Percentiles rank a stretch among this genome's conserved stretches.
These are phyloP conservation scores for Coniferiporia sulphurascens DNA, from an alignment of 1,284 basidiomycete genomes.

Conservation along the genomic window DNA sequence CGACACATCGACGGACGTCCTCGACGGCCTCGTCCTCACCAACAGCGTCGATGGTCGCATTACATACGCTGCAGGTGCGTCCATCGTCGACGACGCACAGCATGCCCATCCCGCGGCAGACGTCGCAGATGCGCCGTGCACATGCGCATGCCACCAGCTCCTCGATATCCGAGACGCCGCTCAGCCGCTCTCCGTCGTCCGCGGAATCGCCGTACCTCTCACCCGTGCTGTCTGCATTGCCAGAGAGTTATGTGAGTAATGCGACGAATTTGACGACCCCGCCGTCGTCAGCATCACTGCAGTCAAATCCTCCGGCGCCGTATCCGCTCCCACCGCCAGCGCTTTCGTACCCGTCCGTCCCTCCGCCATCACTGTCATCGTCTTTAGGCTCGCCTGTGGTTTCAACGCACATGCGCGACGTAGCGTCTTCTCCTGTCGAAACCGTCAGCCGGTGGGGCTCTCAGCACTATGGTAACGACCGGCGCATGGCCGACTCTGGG, in stretches of 20 bases:
- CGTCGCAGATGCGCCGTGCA: slow-evolving; percentile 56
- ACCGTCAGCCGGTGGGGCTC: slow-evolving; percentile 44
- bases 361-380: slow-evolving; percentile 62
- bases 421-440: slow-evolving; percentile 27
- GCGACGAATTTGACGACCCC: slow-evolving; percentile 63
- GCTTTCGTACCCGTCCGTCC: slow-evolving; percentile 60
- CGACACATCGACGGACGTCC: slow-evolving; percentile 52
- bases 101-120: slow-evolving; percentile 65
- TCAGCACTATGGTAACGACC: slow-evolving; percentile 36
- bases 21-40: slow-evolving; percentile 32
- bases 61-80: slow-evolving; percentile 30
- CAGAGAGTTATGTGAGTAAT: slow-evolving; percentile 50
- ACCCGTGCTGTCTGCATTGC: slow-evolving; percentile 46
- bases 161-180: slow-evolving; percentile 44
- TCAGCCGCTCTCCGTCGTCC: slow-evolving; percentile 58
- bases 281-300: slow-evolving; percentile 51
- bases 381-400: slow-evolving; percentile 61
- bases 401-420: slow-evolving; percentile 37
- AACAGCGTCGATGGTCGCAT: slow-evolving; percentile 23
- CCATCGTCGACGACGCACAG: slow-evolving; percentile 36
- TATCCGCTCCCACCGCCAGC: slow-evolving; percentile 23
- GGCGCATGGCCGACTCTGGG: slow-evolving; percentile 39
- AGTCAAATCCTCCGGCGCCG: slow-evolving; percentile 34
- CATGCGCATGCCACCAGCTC: slow-evolving; percentile 39
- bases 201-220: slow-evolving; percentile 54